Evolutionary conservation across 176 grass and related monocot genomes (phyloP), one percentile per base, ranked within the genome.

Genomic region (Eleusine indica): DNA sequence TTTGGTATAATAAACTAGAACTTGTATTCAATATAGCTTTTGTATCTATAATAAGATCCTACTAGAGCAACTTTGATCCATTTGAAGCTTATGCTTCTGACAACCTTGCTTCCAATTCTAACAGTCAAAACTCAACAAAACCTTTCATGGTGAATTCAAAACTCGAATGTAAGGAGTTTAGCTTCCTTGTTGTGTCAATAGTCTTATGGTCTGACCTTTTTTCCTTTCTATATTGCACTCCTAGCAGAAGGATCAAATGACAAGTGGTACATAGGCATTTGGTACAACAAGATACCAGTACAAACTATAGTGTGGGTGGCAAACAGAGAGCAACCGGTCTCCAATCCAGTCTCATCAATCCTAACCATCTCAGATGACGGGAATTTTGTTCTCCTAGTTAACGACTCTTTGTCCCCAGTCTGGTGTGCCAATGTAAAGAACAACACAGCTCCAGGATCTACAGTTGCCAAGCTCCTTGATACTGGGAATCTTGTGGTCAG

Each of bases 221-320:
- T 73, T 80, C 7, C 18, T 43, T 73, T 80, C 19, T 54, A 35
- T 73, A 17, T 6, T 47, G 15, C 22, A 73, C 3, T 29, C 14
- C 18, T 56, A 80, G 77, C 9, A 30, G 84, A 66, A 75, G 78
- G 17, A 47, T 80, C 60, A 13, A 43, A 64, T 74, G 38, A 9
- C 47, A 86, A 44, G 28, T 86, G 85, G 85, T 86, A 86, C 60
- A 46, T 86, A 56, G 85, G 77, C 6, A 86, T 91, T 39, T 88
- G 89, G 89, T 91, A 88, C 78, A 73, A 84, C 3, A 85, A 87
- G 56, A 75, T 88, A 78, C 74, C 86, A 8, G 21, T 2, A 51
- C 71, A 76, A 74, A 88, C 89, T 3, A 2, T 63, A 12, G 89
- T 85, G 11, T 91, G 89, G 89, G 82, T 91, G 2, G 85, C 86